A percentile compares a stretch with the other conserved stretches of the same genome.
Evolutionary conservation across 2,329 filamentous ascomycete genomes (phyloP).

Genomic region (Passalora sequoiae): DNA sequence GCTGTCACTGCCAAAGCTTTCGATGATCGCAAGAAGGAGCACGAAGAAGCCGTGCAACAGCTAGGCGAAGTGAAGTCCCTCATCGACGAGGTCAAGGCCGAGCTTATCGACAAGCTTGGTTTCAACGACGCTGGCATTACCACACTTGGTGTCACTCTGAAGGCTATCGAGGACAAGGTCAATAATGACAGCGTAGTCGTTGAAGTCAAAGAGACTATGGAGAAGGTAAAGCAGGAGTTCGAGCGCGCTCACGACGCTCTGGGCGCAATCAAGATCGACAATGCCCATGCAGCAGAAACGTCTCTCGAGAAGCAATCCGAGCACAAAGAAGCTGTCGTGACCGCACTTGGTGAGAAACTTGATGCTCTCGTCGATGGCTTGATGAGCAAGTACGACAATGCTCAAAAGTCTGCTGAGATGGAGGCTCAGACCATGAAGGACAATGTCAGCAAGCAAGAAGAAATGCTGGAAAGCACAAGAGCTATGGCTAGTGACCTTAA

Average conservation of each 20-base stretch:
- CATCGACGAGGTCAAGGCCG: conserved; percentile 71
- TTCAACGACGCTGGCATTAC: conserved; percentile 64
- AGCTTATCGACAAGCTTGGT: conserved; percentile 70
- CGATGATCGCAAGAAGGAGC: conserved; percentile 79
- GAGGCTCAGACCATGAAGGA: conserved; percentile 69
- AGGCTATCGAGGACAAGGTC: conserved; percentile 65
- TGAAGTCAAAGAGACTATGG: conserved; percentile 58
- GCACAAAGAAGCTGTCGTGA: conserved; percentile 50
- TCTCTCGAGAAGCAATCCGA: conserved; percentile 57
- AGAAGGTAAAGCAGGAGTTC: conserved; percentile 77
- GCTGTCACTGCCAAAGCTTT: conserved; percentile 72
- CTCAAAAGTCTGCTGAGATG: conserved; percentile 68
- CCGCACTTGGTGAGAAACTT: conserved; percentile 53
- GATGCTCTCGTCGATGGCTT: conserved; percentile 78
- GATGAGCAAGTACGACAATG: conserved; percentile 81
- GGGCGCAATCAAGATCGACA: conserved; percentile 73
- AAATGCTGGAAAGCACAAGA: conserved; percentile 69
- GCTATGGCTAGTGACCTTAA: conserved; percentile 81
- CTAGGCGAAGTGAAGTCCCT: conserved; percentile 73
- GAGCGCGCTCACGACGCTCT: conserved; percentile 78
- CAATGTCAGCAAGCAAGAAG: conserved; percentile 66
- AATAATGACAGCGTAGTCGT: conserved; percentile 40
- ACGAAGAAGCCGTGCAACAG: conserved; percentile 68
- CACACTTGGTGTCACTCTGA: conserved; percentile 54
- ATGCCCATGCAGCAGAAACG: conserved; percentile 56